These are phyloP conservation scores for Dictyostelium capitatum DNA, from an alignment of 78 protist species.

Conservation along the genomic window DNA sequence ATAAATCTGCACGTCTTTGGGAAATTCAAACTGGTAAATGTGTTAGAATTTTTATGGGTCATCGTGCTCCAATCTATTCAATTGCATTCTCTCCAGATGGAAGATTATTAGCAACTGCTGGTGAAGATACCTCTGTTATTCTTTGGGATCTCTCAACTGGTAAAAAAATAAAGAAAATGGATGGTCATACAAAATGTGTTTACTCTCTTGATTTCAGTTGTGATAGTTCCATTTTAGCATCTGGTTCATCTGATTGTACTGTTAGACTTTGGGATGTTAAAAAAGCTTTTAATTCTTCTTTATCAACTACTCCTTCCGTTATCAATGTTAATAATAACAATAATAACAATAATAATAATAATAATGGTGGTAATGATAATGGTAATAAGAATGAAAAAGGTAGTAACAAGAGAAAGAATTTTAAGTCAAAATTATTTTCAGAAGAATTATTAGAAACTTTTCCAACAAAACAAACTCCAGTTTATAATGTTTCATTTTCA, in stretches of 20 bases:
- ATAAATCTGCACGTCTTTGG: conserved; percentile 84
- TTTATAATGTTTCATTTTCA: conserved; percentile 82
- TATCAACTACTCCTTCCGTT: background rate
- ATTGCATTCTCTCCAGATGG: conserved; percentile 91
- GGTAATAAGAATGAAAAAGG: too few species aligned
- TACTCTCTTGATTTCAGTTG: conserved; percentile 80
- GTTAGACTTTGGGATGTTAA: conserved; percentile 93
- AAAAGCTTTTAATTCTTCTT: conserved; percentile 15
- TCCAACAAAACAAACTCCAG: conserved; percentile 93
- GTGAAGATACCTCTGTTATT: conserved; percentile 84
- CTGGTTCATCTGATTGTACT: conserved; percentile 89
- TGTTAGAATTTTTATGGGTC: conserved; percentile 91
- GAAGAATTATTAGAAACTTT: conserved; percentile 70
- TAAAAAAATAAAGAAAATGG: conserved; percentile 68
- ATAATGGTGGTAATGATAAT: background rate
- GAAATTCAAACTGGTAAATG: conserved; percentile 87
- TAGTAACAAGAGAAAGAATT: conserved; percentile 8
- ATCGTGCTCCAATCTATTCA: conserved; percentile 81
- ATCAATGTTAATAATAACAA: background rate
- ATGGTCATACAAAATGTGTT: conserved; percentile 83
- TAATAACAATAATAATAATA: background rate
- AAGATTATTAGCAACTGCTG: conserved; percentile 83
- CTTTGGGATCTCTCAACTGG: conserved; percentile 89
- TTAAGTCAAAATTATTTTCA: conserved; percentile 29
- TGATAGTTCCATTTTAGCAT: conserved; percentile 81